phyloP scores from a whole-genome alignment of 768 basidiomycete genomes.

The Russula sp. region DNA sequence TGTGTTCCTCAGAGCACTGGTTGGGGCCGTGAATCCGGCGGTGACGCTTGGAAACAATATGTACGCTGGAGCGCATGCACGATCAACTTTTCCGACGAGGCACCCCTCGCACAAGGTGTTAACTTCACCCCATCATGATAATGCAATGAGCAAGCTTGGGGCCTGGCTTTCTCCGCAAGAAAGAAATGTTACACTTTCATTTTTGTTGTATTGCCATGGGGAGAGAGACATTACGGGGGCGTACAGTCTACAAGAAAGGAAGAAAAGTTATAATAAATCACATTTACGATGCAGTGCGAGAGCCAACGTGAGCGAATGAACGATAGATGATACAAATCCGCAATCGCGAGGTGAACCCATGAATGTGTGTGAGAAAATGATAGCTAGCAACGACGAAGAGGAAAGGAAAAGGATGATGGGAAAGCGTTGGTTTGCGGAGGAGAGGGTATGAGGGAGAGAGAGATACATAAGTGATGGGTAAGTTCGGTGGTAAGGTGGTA shows the following conservation, averaged over 20 bases:
- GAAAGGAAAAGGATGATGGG: constrained; percentile 1
- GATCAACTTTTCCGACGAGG: constrained; percentile 85
- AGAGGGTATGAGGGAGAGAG: constrained; percentile 30
- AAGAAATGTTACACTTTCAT: constrained; percentile 22
- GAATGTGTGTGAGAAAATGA: constrained; percentile 27
- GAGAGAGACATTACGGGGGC: constrained; percentile 23
- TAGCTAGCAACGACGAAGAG: constrained; percentile 26
- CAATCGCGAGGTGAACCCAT: constrained; percentile 27
- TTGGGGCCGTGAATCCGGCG: constrained; percentile 95
- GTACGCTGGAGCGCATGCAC: constrained; percentile 92
- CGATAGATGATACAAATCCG: constrained; percentile 34
- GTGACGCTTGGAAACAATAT: constrained; percentile 98
- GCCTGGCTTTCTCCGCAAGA: neutral
- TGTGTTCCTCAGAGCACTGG: constrained; percentile 62
- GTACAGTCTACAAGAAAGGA: constrained; percentile 26
- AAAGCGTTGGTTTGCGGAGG: constrained; percentile 15
- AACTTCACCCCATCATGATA: constrained; percentile 56
- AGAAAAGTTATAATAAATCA: constrained; percentile 29
- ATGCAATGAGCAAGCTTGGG: neutral
- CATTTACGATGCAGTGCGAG: constrained; percentile 31
- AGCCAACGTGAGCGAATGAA: constrained; percentile 35
- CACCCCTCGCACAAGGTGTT: constrained; percentile 92
- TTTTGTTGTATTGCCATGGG: constrained; percentile 12
- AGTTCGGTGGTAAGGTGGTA: constrained; percentile 15
- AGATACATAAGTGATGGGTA: constrained; percentile 32